Evolutionary conservation across 257 asterid genomes (phyloP), one percentile per base, ranked within the genome.

Genomic region (Salvia rosmarinus): DNA sequence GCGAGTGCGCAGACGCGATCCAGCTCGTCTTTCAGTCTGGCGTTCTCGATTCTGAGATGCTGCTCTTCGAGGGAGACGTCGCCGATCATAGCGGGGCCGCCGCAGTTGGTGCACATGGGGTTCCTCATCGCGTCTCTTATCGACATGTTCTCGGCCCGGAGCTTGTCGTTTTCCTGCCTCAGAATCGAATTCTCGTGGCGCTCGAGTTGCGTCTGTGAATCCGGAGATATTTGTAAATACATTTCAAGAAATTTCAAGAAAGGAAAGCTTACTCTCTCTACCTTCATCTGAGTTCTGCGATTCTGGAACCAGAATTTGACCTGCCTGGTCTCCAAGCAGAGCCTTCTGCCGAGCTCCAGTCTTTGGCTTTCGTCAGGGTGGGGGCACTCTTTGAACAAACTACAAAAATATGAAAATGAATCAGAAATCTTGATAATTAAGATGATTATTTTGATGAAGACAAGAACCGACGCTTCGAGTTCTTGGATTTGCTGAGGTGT

Each of bases 401-500:
- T 87, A 19, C n/a, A 64, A 40, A 67, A 19, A 17, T 13, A 55
- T 2, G 6, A 30, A 23, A 3, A 51, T 2, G 46, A 39, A 50
- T 4, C 32, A 54, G 67, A 3, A 17, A 60, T 3, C 5, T n/a
- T 16, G 7, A 42, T 28, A 37, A n/a, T 0, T 14, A 23, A 23
- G 12, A 59, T 35, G 8, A 23, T 34, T 28, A 8, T 21, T 16
- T 6, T 10, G 64, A 13, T 6, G 23, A 28, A 10, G 32, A 11
- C 12, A 35, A 51, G 46, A 50, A 54, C 68, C 0, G 78, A 92
- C 98, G 90, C 57, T 80, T 92, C 98, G 14, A 95, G 99, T 77
- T 95, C 96, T 87, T 95, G 99, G 73, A 95, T 95, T 88, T 95
- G 99, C 78, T 91, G 95, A 70, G 98, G 99, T 10, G 99, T 95